Base-by-base conservation (phyloP, 2,329 filamentous ascomycete species). In the Venturia effusa region DNA sequence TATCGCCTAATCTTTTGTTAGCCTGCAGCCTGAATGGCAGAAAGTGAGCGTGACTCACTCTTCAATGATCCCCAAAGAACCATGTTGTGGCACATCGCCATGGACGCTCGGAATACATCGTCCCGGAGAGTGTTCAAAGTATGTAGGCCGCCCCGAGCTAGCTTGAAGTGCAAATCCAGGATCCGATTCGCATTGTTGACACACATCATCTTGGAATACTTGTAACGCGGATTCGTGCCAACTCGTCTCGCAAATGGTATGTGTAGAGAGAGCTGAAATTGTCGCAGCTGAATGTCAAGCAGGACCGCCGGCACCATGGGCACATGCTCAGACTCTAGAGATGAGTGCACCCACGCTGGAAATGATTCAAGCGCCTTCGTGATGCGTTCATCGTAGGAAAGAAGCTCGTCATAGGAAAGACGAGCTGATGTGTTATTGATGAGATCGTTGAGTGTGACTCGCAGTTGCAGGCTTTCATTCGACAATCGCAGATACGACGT, bases 251-350 rank as follows among this genome's bases (percentile, higher is more conserved):
- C 61, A 37, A 43, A 61, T 10, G 54, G 62, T 30, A 61, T 24
- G 62, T 64, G 62, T 17, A 64, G 13, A 32, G 37, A 32, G 5
- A 64, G 62, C 54, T 34, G 55, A 45, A 48, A 48, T 48, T 64
- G 62, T 32, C 32, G 51, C 34, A 64, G n/a, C 34, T 64, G 62
- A 30, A 64, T 34, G 7, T 64, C 62, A 30, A 64, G 55, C 27
- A 64, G 37, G 6, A 40, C 30, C 17, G 61, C 61, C 3, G 61
- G 61, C 6, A 55, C 48, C 27, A 22, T 27, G 4, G 61, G 8
- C 5, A 34, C 45, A 22, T 15, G 22, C 32, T 54, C 24, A 10
- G 34, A 30, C 2, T 34, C 24, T 40, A 22, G 15, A 37, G 34
- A 27, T 22, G 43, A 39, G 6, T 61, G n/a, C 4, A 43, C 41